phyloP scores from a whole-genome alignment of 2,329 filamentous ascomycete species.

The Clonostachys rosea region DNA sequence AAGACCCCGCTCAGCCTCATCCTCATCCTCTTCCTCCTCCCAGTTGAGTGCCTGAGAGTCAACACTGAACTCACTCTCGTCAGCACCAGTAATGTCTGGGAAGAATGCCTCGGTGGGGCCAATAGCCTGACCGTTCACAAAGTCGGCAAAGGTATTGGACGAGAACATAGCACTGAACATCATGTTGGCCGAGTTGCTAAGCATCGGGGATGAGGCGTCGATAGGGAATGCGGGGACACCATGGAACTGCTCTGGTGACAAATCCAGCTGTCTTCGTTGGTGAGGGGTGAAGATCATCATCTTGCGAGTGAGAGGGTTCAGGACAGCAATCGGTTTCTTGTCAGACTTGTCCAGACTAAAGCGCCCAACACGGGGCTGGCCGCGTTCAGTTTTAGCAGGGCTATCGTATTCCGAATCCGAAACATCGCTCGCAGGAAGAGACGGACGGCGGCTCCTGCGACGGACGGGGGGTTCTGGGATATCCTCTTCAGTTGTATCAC shows the following conservation, averaged over 20 bases:
- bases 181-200: slow-evolving; percentile 66
- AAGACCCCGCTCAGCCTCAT: slow-evolving; percentile 60
- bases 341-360: slow-evolving; percentile 49
- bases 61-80: slow-evolving; percentile 34
- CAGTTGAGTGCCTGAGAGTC: slow-evolving; percentile 4
- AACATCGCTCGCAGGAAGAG: slow-evolving; percentile 26
- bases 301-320: slow-evolving; percentile 53
- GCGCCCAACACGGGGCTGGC: slow-evolving; percentile 48
- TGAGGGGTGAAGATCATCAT: slow-evolving; percentile 61
- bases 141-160: slow-evolving; percentile 48
- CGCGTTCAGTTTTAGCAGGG: slow-evolving; percentile 39
- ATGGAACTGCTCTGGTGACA: slow-evolving; percentile 54
- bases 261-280: slow-evolving; percentile 39
- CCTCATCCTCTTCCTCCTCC: slow-evolving; percentile 57
- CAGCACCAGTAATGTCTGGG: slow-evolving; percentile 52
- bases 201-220: slow-evolving; percentile 46
- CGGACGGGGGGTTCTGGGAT: slow-evolving; percentile 42
- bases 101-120: slow-evolving; percentile 75
- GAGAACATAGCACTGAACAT: slow-evolving; percentile 74
- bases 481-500: slow-evolving; percentile 59
- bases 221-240: slow-evolving; percentile 10
- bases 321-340: slow-evolving; percentile 53
- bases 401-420: slow-evolving; percentile 47
- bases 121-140: slow-evolving; percentile 60
- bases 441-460: slow-evolving; percentile 40